Evolutionary conservation across 805 yeast species (phyloP).

Genomic region (Yueomyces sinensis): DNA sequence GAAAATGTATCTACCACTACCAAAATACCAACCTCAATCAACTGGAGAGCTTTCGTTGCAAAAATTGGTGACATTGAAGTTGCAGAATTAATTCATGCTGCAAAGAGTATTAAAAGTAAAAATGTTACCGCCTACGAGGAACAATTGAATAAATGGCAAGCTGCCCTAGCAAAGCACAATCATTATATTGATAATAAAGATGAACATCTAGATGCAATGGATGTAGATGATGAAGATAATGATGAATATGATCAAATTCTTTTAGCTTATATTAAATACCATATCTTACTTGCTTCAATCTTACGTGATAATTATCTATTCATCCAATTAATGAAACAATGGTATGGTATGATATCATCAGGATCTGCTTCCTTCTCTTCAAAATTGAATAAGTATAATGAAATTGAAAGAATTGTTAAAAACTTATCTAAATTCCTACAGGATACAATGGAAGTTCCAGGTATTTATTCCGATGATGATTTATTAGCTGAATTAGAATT

Average conservation of each 20-base stretch:
- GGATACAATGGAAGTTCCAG: constrained; percentile 71
- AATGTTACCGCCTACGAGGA: constrained; percentile 41
- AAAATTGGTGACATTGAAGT: constrained; percentile 55
- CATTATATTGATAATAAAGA: constrained; percentile 34
- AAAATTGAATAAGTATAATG: constrained; percentile 20
- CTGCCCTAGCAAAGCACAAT: constrained; percentile 47
- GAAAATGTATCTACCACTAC: not conserved
- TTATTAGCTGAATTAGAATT: constrained; percentile 28
- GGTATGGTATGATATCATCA: constrained; percentile 7
- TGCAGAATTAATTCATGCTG: constrained; percentile 42
- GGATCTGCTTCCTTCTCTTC: constrained; percentile 9
- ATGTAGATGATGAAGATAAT: constrained; percentile 33
- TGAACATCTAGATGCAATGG: constrained; percentile 26
- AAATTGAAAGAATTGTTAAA: constrained; percentile 25
- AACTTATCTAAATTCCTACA: constrained; percentile 37
- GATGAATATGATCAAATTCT: constrained; percentile 64
- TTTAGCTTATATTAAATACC: constrained; percentile 62
- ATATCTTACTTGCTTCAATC: constrained; percentile 48
- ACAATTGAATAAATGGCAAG: constrained; percentile 54
- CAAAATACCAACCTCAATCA: constrained; percentile 27
- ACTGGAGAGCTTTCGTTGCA: constrained; percentile 54
- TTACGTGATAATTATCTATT: constrained; percentile 54
- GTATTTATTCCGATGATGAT: constrained; percentile 77
- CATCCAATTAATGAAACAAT: constrained; percentile 20
- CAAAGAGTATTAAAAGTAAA: constrained; percentile 21